phyloP scores from a whole-genome alignment of 371 early-diverging fungal species.

The Mucor lusitanicus region DNA sequence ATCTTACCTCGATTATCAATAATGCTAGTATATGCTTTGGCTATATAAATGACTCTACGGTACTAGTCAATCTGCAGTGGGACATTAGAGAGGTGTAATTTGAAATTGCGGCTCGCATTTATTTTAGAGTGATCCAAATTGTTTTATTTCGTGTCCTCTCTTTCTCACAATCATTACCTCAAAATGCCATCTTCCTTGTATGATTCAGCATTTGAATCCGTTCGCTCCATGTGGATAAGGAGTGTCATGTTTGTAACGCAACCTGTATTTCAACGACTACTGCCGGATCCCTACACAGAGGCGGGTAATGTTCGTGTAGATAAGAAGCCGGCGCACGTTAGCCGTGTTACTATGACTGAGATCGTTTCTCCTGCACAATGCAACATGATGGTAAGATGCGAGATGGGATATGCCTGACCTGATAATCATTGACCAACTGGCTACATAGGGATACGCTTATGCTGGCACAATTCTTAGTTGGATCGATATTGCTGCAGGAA shows the following conservation, averaged over 20 bases:
- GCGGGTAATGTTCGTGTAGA: slow-evolving; percentile 42
- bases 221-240: slow-evolving; percentile 31
- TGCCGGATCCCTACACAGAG: slow-evolving; percentile 50
- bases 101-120: too few species aligned
- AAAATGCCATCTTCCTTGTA: not conserved
- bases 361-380: slow-evolving; percentile 49
- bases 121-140: too few species aligned
- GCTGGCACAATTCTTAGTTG: slow-evolving; percentile 69
- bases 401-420: not conserved
- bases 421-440: not conserved
- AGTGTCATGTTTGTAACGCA: slow-evolving; percentile 33
- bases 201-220: slow-evolving; percentile 9
- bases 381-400: slow-evolving; percentile 39
- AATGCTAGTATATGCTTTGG: too few species aligned
- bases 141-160: not conserved
- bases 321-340: slow-evolving; percentile 38
- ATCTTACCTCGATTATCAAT: too few species aligned
- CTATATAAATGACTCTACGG: too few species aligned
- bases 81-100: too few species aligned
- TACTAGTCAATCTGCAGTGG: too few species aligned
- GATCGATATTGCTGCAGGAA: slow-evolving; percentile 78
- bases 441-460: slow-evolving; percentile 48
- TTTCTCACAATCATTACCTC: not conserved
- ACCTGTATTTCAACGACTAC: slow-evolving; percentile 35
- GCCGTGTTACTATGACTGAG: slow-evolving; percentile 58